Evolutionary conservation across 2,329 filamentous ascomycete genomes (phyloP).

Genomic region (Fusarium begoniae): DNA sequence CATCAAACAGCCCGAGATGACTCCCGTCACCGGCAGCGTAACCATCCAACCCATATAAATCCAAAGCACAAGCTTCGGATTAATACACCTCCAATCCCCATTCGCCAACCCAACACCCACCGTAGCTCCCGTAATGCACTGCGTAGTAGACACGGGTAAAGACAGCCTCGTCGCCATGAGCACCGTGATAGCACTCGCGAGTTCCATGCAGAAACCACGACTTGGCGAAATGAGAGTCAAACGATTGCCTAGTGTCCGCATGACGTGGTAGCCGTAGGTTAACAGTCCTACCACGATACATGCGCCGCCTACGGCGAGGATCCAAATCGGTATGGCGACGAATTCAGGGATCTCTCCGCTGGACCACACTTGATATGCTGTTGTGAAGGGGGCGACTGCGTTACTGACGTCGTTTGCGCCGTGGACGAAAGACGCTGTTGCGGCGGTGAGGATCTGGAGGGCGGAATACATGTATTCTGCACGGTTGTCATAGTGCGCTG

Average conservation of each 20-base stretch:
- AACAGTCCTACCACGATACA: conserved; percentile 65
- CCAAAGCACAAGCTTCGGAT: conserved; percentile 69
- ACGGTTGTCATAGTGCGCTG: conserved; percentile 69
- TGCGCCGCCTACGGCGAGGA: conserved; percentile 62
- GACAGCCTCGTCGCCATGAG: conserved; percentile 63
- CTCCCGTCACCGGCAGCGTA: conserved; percentile 59
- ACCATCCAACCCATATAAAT: conserved; percentile 63
- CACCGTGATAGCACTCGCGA: conserved; percentile 69
- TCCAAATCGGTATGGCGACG: conserved; percentile 67
- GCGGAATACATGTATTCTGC: conserved; percentile 70
- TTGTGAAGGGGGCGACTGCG: conserved; percentile 70
- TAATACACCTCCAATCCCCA: conserved; percentile 66
- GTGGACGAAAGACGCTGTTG: conserved; percentile 71
- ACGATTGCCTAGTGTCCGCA: conserved; percentile 69
- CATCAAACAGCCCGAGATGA: conserved; percentile 63
- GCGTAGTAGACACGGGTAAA: conserved; percentile 71
- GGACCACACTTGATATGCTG: conserved; percentile 69
- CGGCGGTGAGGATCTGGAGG: conserved; percentile 67
- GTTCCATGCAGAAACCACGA: conserved; percentile 68
- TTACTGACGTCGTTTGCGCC: conserved; percentile 75
- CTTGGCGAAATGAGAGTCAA: conserved; percentile 69
- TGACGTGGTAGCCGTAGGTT: conserved; percentile 71
- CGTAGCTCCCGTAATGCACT: conserved; percentile 71
- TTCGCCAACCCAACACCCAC: conserved; percentile 70
- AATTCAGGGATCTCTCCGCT: conserved; percentile 54